Evolutionary conservation across 2,329 filamentous ascomycete genomes (phyloP).

Genomic region (Fonsecaea pugnacius): DNA sequence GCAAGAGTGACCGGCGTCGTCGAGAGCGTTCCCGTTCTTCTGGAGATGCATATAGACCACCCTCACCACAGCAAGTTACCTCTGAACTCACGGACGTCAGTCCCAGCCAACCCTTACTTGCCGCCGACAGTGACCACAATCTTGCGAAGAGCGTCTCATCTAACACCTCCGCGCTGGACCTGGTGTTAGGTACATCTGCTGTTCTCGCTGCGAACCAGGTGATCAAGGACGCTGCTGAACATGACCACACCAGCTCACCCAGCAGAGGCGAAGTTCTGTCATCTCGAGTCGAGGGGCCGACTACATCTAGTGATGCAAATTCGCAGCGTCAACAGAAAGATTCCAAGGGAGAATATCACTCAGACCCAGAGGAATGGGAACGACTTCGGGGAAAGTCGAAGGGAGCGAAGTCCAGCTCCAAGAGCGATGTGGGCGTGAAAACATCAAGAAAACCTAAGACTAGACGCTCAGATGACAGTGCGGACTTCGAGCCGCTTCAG

Average conservation of each 20-base stretch:
- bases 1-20: slow-evolving; percentile 31
- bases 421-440: slow-evolving; percentile 28
- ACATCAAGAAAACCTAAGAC: background rate
- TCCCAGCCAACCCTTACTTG: slow-evolving; percentile 2
- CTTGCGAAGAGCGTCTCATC: slow-evolving; percentile 13
- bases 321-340: slow-evolving; percentile 10
- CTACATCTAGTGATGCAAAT: slow-evolving; percentile 19
- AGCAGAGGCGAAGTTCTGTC: background rate
- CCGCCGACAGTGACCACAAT: slow-evolving; percentile 24
- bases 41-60: background rate
- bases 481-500: slow-evolving; percentile 15
- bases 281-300: slow-evolving; percentile 16
- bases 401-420: slow-evolving; percentile 20
- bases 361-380: slow-evolving; percentile 34
- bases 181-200: slow-evolving; percentile 18
- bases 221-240: background rate
- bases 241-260: background rate
- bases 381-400: slow-evolving; percentile 15
- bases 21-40: slow-evolving; percentile 31
- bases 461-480: slow-evolving; percentile 9
- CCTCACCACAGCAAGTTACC: background rate
- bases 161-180: background rate
- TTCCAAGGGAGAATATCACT: slow-evolving; percentile 24
- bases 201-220: slow-evolving; percentile 10
- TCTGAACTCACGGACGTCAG: background rate